Evolutionary conservation across 805 yeast species (phyloP).

Genomic region (Maudiozyma bulderi): DNA sequence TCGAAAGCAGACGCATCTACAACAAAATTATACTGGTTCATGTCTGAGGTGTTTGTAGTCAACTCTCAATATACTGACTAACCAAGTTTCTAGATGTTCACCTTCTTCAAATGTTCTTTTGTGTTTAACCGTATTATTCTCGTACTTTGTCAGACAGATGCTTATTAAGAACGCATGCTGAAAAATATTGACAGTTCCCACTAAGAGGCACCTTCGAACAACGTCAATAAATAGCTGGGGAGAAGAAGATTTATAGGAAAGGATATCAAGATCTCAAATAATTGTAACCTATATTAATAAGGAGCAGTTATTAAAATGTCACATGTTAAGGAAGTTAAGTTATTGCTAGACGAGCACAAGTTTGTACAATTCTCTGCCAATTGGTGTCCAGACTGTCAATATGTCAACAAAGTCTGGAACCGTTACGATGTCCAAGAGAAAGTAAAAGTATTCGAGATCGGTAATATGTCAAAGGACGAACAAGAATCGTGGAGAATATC

Average conservation of each 20-base stretch:
- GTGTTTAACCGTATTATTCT: no score
- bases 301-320: neutral
- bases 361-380: conserved; percentile 55
- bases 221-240: no score
- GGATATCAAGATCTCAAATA: no score
- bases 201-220: no score
- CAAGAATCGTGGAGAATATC: conserved; percentile 27
- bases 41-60: neutral
- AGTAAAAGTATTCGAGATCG: conserved; percentile 44
- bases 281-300: no score
- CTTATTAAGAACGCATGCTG: no score
- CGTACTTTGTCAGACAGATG: no score
- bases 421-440: conserved; percentile 42
- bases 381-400: conserved; percentile 76
- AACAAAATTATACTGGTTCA: conserved; percentile 33
- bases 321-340: conserved; percentile 31
- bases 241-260: no score
- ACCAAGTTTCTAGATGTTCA: neutral
- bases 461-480: conserved; percentile 16
- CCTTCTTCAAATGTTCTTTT: no score
- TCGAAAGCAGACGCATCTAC: conserved; percentile 61
- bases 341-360: conserved; percentile 37
- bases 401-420: conserved; percentile 47
- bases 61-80: neutral
- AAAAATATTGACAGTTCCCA: no score